Percentiles rank a stretch among this genome's conserved stretches.
phyloP scores from a whole-genome alignment of 2,329 filamentous ascomycete genomes.

The Fonsecaea erecta region DNA sequence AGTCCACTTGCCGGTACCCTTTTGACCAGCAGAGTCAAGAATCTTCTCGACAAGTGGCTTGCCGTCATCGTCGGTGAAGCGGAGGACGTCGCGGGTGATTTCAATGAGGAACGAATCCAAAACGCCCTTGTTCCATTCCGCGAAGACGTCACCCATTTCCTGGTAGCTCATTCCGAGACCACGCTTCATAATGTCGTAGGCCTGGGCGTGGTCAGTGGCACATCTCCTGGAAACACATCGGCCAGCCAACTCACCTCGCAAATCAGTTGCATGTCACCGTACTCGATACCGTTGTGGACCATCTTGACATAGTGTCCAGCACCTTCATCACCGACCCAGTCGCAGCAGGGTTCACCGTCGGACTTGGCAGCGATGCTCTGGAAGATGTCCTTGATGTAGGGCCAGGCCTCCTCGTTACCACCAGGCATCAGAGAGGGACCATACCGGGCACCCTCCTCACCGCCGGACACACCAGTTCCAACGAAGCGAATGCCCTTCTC shows the following conservation, averaged over 20 bases:
- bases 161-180: conserved; percentile 85
- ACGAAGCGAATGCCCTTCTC: conserved; percentile 93
- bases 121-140: conserved; percentile 98
- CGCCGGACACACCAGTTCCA: conserved; percentile 95
- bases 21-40: conserved; percentile 96
- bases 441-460: conserved; percentile 98
- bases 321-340: conserved; percentile 99
- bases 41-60: conserved; percentile 96
- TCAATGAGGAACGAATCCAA: conserved; percentile 99
- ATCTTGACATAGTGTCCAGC: conserved; percentile 99
- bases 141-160: conserved; percentile 94
- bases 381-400: conserved; percentile 98
- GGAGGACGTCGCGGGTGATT: conserved; percentile 98
- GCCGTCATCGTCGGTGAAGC: conserved; percentile 95
- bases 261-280: conserved; percentile 99
- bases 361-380: conserved; percentile 97
- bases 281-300: conserved; percentile 99
- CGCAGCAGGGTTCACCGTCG: conserved; percentile 95
- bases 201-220: conserved; percentile 58
- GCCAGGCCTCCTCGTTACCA: conserved; percentile 98
- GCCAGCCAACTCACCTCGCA: conserved; percentile 77
- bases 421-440: conserved; percentile 98
- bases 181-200: conserved; percentile 99
- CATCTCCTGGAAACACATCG: not conserved
- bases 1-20: conserved; percentile 99